Conservation (phyloP, 139 green algal genomes). For the Coelastrella sp. region DNA sequence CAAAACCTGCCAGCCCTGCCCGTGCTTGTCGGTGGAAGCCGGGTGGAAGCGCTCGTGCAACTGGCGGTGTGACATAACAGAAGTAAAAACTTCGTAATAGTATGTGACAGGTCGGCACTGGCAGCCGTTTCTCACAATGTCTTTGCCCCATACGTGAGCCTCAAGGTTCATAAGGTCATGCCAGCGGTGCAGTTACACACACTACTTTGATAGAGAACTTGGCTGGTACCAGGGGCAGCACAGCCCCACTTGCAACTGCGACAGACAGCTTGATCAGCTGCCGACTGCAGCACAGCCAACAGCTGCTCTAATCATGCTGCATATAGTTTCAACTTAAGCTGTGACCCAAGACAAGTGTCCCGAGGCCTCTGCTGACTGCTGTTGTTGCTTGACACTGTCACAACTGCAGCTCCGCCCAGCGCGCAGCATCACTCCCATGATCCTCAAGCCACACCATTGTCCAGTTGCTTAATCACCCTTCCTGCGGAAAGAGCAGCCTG, state of each 20-base stretch:
- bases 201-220: neutral
- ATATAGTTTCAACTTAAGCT: neutral
- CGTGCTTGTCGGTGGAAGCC: too few relatives aligned
- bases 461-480: constrained; percentile 91
- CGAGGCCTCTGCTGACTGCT: neutral
- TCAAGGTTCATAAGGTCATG: neutral
- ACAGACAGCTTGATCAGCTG: neutral
- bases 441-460: neutral
- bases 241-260: neutral
- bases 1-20: too few relatives aligned
- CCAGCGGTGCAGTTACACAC: neutral
- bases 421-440: constrained; percentile 35
- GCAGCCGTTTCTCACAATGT: too few relatives aligned
- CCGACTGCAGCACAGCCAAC: neutral
- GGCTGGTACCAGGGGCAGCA: neutral
- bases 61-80: too few relatives aligned
- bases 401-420: constrained; percentile 48
- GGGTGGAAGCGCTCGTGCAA: too few relatives aligned
- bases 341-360: neutral
- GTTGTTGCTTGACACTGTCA: neutral
- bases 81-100: too few relatives aligned
- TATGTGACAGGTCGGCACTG: too few relatives aligned
- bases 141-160: too few relatives aligned
- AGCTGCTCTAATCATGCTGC: neutral
- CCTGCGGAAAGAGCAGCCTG: constrained; percentile 95